Evolutionary conservation across 345 rosid species (phyloP).

Genomic region (Cardamine occulta): DNA sequence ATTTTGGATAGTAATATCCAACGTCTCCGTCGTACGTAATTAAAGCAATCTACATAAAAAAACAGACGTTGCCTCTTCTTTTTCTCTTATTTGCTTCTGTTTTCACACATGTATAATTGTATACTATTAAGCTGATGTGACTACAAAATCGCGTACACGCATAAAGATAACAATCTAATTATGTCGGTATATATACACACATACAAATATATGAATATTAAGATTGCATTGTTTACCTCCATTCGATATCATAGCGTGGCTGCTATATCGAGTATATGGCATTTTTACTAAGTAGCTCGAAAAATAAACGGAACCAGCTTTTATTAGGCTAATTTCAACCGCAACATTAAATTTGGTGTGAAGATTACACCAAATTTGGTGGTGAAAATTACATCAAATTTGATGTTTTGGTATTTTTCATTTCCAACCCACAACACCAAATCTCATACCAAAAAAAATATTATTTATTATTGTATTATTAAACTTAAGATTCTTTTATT

Average conservation of each 20-base stretch:
- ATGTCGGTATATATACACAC: conserved; percentile 21
- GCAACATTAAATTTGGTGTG: too few relatives aligned
- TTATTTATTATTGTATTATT: too few relatives aligned
- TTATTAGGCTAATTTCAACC: too few relatives aligned
- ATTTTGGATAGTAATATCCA: conserved; percentile 18
- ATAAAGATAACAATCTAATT: background rate
- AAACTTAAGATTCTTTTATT: too few relatives aligned
- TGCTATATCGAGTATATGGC: background rate
- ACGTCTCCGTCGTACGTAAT: conserved; percentile 18
- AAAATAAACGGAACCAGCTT: background rate
- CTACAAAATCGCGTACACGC: conserved; percentile 35
- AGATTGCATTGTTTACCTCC: background rate
- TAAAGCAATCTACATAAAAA: conserved; percentile 20
- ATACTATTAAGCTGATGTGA: conserved; percentile 19
- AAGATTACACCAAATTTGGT: too few relatives aligned
- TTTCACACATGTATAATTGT: conserved; percentile 39
- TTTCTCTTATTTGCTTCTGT: conserved; percentile 7
- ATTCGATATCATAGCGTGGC: background rate
- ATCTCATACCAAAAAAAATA: too few relatives aligned
- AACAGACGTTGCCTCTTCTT: conserved; percentile 16
- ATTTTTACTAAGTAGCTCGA: background rate
- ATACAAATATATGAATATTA: background rate
- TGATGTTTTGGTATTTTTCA: too few relatives aligned
- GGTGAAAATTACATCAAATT: too few relatives aligned
- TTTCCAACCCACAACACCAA: too few relatives aligned